Conservation (phyloP, 2,329 filamentous ascomycete genomes). For the Paecilomyces variotii region DNA sequence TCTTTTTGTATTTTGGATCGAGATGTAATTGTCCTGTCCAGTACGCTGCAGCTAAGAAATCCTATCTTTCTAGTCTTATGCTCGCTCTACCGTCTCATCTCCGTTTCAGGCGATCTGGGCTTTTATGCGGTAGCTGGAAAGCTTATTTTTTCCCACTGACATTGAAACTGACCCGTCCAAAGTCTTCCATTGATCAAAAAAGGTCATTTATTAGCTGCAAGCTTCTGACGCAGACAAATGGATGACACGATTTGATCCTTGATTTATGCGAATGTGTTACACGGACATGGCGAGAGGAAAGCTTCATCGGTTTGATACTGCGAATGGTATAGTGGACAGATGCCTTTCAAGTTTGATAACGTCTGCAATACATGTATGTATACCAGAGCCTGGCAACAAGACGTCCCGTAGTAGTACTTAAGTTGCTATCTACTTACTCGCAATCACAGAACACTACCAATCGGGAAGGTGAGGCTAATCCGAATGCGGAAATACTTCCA, state of each 20-base stretch:
- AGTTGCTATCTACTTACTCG: no score
- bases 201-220: no score
- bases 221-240: no score
- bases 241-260: no score
- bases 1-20: neutral
- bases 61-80: neutral
- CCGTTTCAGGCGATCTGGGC: neutral
- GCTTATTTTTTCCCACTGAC: neutral
- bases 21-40: neutral
- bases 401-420: no score
- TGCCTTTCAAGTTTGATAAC: no score
- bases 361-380: no score
- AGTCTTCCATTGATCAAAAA: neutral
- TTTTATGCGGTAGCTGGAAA: neutral
- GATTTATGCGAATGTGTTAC: no score
- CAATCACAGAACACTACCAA: neutral
- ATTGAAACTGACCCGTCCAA: neutral
- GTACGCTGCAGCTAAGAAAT: neutral
- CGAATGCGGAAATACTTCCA: conserved; percentile 16
- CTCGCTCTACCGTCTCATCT: neutral
- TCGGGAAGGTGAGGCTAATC: neutral
- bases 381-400: no score
- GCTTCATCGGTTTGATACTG: no score
- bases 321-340: no score
- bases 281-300: no score